phyloP scores from a whole-genome alignment of 768 basidiomycete genomes.

The Suillus sp. region DNA sequence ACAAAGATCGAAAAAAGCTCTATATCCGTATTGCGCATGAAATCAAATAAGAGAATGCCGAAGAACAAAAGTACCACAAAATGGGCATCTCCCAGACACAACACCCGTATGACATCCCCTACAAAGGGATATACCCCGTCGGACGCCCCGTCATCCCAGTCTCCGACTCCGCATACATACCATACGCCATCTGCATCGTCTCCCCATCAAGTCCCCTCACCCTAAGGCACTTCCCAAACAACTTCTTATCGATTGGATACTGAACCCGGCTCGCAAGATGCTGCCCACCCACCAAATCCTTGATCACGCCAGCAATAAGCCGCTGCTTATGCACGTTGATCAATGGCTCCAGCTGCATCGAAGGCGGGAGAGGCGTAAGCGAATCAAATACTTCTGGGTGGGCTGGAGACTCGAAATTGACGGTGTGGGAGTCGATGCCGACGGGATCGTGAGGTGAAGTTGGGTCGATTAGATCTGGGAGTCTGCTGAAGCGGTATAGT shows the following conservation, averaged over 20 bases:
- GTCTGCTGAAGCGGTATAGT: constrained; percentile 59
- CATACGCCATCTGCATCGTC: constrained; percentile 51
- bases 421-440: constrained; percentile 60
- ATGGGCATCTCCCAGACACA: not conserved
- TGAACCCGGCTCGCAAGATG: constrained; percentile 77
- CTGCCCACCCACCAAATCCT: constrained; percentile 78
- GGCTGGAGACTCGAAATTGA: constrained; percentile 66
- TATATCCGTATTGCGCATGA: constrained; percentile 1
- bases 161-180: constrained; percentile 35
- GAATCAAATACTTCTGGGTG: constrained; percentile 80
- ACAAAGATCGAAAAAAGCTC: constrained; percentile 3
- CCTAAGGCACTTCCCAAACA: constrained; percentile 75
- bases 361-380: constrained; percentile 67
- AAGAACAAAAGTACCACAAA: constrained; percentile 5
- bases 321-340: constrained; percentile 92
- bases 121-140: constrained; percentile 26
- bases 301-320: constrained; percentile 77
- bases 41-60: constrained; percentile 7
- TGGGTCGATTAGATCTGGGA: constrained; percentile 84
- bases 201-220: constrained; percentile 65
- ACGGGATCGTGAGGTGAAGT: constrained; percentile 74
- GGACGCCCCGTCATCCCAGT: constrained; percentile 14
- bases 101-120: not conserved
- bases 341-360: constrained; percentile 82
- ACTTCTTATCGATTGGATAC: constrained; percentile 69